These are phyloP conservation scores for Adansonia digitata DNA, from an alignment of 345 rosid genomes.

Conservation along the genomic window DNA sequence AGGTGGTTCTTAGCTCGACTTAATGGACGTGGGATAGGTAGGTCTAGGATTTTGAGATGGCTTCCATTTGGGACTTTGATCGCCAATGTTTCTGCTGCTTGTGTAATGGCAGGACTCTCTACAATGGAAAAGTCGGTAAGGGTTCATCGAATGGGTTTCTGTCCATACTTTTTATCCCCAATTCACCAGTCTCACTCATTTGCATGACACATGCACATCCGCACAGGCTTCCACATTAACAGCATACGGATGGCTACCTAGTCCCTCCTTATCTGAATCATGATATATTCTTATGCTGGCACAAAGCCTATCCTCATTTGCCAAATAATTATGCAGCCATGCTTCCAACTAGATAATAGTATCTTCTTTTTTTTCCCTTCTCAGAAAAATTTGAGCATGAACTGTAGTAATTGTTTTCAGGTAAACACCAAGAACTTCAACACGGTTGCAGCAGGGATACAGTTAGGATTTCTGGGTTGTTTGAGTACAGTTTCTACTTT, in stretches of 20 bases:
- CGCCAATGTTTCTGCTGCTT: constrained; percentile 80
- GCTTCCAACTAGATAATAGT: background rate
- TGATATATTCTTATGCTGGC: background rate
- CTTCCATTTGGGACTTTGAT: constrained; percentile 85
- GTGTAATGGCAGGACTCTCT: constrained; percentile 70
- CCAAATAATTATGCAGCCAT: background rate
- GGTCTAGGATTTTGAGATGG: constrained; percentile 54
- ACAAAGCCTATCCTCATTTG: background rate
- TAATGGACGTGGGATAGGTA: constrained; percentile 82
- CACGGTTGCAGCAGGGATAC: constrained; percentile 50
- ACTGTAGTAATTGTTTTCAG: constrained; percentile 25
- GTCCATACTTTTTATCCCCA: background rate
- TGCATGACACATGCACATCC: background rate
- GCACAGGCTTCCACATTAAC: background rate
- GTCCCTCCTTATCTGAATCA: background rate
- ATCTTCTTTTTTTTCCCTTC: background rate
- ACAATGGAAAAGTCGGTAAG: constrained; percentile 57
- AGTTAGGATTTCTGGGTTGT: constrained; percentile 82
- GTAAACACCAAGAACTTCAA: constrained; percentile 44
- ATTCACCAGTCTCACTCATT: background rate
- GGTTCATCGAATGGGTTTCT: background rate
- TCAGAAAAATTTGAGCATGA: background rate
- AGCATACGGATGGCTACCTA: background rate
- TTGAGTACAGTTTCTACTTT: constrained; percentile 85
- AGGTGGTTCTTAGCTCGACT: constrained; percentile 90